Evolutionary conservation across 768 basidiomycete species (phyloP), one percentile per base, ranked within the genome.

Genomic region (Serendipita vermifera): DNA sequence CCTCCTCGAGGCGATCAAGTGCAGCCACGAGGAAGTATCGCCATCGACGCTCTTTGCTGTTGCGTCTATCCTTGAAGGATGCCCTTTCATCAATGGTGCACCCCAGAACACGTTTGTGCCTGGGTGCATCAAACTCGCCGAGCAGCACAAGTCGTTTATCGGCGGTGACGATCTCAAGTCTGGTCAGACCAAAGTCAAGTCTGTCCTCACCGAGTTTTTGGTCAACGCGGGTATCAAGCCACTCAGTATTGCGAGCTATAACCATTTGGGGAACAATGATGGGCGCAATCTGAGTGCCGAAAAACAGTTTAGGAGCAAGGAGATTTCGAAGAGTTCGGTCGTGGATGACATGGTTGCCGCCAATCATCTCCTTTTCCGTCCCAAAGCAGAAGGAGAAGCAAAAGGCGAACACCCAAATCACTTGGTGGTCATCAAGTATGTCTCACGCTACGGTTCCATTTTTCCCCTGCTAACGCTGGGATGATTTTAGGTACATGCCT

Each of bases 21-120:
- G 66, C 3, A 92, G 89, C 13, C 93, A 98, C 74, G 75, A 78
- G 17, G 94, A 98, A 69, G 84, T 98, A n/a, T 91, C 93, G 5
- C 94, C 94, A 3, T 94, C 91, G 53, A 94, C 92, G 43, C 67
- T 98, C 62, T 98, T 97, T 66, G 94, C 94, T 17, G 85, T 97
- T 58, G 94, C 93, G 6, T 77, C 91, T 29, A 94, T 98, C 68
- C 84, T 97, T 62, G 94, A 98, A 71, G 85, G 85, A 57, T 82
- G 85, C 66, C 91, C 94, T 17, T 99, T 93, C 76, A 79, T 98
- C 66, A 97, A 97, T 66, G 94, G 94, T 51, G 92, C 94, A 7
- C 94, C 94, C 4, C 93, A 98, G 77, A 99, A 99, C 78, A 96
- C 94, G 3, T 97, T 97, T 63, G 92, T 99, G 24, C 94, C 94